Base-by-base conservation (phyloP, 495 filamentous ascomycete species). In the Durotheca rogersii region DNA sequence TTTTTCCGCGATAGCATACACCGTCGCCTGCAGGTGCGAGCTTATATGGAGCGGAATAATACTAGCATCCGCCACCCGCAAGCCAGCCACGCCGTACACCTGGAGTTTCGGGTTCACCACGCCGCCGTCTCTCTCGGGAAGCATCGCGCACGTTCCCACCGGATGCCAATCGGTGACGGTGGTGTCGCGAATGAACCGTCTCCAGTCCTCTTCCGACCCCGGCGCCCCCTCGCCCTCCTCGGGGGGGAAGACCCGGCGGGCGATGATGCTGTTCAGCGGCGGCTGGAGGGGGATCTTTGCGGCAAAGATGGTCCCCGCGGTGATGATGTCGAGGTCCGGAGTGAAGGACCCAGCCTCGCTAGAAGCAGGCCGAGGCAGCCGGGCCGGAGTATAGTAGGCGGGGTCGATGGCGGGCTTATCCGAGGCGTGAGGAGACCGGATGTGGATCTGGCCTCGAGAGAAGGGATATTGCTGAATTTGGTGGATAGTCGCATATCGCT, bases 1-100 rank as follows among this genome's bases (percentile, higher is more conserved):
- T 53, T 74, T 79, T 66, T 83, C 80, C 6, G 72, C 78, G 55
- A 81, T 67, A 6, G 75, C 77, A 64, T 80, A 83, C 2, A 81
- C 73, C 4, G 72, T 75, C 7, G 65, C 68, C 33, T 74, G 62
- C 34, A 75, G 59, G 61, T 83, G 75, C 4, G 71, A 74, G 35
- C 72, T 70, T 11, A 75, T 65, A 47, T 72, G 69, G 19, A 75
- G 56, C 9, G 79, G 76, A 42, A 82, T 69, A 3, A 82, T 59
- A 42, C 73, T 76, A 0, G 79, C 75, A 64, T 82, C 80, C 0
- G 70, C 72, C 11, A 81, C 76, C 0, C 78, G 62, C 40, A 81
- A 53, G 2, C 70, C 66, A 43, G 71, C 57, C 1, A 78, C 72
- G 0, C 78, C 78, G 47, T 79, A 75, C 4, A 83, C 78, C 14